Evolutionary conservation across 2,329 filamentous ascomycete species (phyloP), one percentile per base, ranked within the genome.

Genomic region (Arthrobotrys conoides): DNA sequence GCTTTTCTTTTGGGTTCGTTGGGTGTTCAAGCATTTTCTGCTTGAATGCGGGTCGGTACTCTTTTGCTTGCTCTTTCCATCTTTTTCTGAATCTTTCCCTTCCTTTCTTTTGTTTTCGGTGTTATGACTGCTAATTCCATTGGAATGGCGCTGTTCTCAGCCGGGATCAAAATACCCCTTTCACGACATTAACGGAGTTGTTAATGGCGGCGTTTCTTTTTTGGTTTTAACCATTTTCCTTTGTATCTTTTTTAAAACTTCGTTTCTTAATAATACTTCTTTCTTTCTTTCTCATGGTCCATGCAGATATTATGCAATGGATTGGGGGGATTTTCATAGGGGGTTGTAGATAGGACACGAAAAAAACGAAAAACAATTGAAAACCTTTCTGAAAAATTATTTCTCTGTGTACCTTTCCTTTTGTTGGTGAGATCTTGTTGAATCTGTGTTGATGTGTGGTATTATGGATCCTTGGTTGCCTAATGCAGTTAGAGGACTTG

Each of bases 1-100:
- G 33, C 12, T 16, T 18, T 6, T 55, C 27, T 24, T n/a, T n/a
- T n/a, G n/a, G n/a, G 20, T 61, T 24, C 9, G n/a, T 59, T 61
- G 46, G 46, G 22, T 24, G 14, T 67, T 67, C 63, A 53, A 27
- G 63, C 20, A 2, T 38, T 67, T 20, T n/a, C n/a, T 41, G 20
- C 53, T 59, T 59, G 53, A 59, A 59, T 59, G n/a, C 53, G n/a
- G n/a, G 30, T 36, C 16, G 27, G 46, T 36, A 18, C 30, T 41
- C 18, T 38, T 41, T 48, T 48, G 46, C 18, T 48, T 48, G 3
- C 12, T 44, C 14, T 18, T 12, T 10, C 12, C 9, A 14, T 16
- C 5, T 18, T 61, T 44, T 44, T 20, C 16, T 57, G 38, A 12
- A 8, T 24, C 16, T 44, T 27, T 10, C 5, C 3, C 41, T 44